phyloP scores from a whole-genome alignment of 164 flowering plant species.

The Platanus orientalis region DNA sequence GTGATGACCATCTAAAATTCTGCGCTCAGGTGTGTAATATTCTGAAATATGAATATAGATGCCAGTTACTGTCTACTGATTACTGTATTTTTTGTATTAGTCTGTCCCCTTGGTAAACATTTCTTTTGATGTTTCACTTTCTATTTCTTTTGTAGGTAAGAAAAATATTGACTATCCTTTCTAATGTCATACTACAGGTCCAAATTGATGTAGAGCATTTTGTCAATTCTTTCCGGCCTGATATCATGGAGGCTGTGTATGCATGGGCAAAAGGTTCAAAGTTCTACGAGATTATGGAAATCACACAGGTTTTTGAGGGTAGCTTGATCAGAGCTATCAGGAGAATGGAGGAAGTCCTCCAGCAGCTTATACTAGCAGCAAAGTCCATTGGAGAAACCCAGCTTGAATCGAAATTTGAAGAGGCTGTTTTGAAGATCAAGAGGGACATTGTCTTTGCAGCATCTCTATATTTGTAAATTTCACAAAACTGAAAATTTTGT shows the following conservation, averaged over 20 bases:
- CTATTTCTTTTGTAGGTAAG: no score
- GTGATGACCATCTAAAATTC: no score
- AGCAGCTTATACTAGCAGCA: constrained; percentile 84
- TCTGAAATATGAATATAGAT: no score
- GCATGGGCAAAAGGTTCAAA: constrained; percentile 96
- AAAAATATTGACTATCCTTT: no score
- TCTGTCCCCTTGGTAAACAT: no score
- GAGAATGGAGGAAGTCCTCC: constrained; percentile 96
- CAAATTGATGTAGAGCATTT: constrained; percentile 86
- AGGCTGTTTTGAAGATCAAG: constrained; percentile 88
- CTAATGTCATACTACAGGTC: constrained; percentile 52
- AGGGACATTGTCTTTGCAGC: constrained; percentile 99
- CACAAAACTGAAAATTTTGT: no score
- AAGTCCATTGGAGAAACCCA: constrained; percentile 89
- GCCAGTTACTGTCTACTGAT: no score
- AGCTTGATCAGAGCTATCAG: constrained; percentile 95
- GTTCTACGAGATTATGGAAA: constrained; percentile 76
- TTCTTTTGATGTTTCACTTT: no score
- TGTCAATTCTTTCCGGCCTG: constrained; percentile 81
- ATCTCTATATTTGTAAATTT: constrained; percentile 68
- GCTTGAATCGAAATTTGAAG: constrained; percentile 79
- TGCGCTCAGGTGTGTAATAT: no score
- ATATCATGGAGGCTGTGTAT: constrained; percentile 94
- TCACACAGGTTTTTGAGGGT: constrained; percentile 88
- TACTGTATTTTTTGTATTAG: no score